These are phyloP conservation scores for Halophytophthora polymorphica DNA, from an alignment of 352 stramenopile genomes.

Conservation along the genomic window DNA sequence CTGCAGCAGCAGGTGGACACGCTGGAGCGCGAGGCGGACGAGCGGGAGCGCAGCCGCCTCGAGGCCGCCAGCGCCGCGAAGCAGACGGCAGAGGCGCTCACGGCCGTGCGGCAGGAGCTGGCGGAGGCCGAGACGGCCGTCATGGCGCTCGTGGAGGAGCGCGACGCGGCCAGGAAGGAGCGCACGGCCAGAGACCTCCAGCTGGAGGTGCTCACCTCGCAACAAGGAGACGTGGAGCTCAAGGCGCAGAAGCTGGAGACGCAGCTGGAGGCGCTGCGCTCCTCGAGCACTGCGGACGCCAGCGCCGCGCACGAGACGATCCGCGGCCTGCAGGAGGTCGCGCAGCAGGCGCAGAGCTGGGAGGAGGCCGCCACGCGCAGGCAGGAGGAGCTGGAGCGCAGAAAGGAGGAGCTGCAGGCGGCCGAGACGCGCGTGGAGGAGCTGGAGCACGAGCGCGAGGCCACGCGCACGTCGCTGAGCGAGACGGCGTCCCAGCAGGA, in stretches of 20 bases:
- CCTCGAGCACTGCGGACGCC: slow-evolving; percentile 17
- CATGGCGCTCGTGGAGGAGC: slow-evolving; percentile 29
- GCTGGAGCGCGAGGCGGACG: slow-evolving; percentile 17
- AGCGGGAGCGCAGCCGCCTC: slow-evolving; percentile 14
- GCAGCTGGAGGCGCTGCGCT: slow-evolving; percentile 17
- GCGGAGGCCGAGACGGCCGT: slow-evolving; percentile 28
- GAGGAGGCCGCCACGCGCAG: slow-evolving; percentile 14
- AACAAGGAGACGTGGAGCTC: slow-evolving; percentile 28
- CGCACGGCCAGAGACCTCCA: slow-evolving; percentile 30
- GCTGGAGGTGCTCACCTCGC: slow-evolving; percentile 30
- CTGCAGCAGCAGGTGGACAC: slow-evolving; percentile 24
- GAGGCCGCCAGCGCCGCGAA: slow-evolving; percentile 14
- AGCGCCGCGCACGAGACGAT: slow-evolving; percentile 18
- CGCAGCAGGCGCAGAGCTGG: slow-evolving; percentile 12
- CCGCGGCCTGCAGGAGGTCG: slow-evolving; percentile 17
- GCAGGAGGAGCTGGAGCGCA: slow-evolving; percentile 11
- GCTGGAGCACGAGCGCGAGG: slow-evolving; percentile 30
- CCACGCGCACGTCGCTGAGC: slow-evolving; percentile 22
- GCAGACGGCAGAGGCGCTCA: slow-evolving; percentile 13
- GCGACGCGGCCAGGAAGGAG: slow-evolving; percentile 28
- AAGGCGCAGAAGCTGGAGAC: slow-evolving; percentile 26
- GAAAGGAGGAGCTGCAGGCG: slow-evolving; percentile 15
- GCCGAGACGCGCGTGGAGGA: slow-evolving; percentile 19
- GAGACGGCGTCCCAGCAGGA: slow-evolving; percentile 31
- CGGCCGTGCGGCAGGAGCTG: slow-evolving; percentile 19